Conservation (phyloP, 768 basidiomycete genomes). For the Trametes gibbosa region DNA sequence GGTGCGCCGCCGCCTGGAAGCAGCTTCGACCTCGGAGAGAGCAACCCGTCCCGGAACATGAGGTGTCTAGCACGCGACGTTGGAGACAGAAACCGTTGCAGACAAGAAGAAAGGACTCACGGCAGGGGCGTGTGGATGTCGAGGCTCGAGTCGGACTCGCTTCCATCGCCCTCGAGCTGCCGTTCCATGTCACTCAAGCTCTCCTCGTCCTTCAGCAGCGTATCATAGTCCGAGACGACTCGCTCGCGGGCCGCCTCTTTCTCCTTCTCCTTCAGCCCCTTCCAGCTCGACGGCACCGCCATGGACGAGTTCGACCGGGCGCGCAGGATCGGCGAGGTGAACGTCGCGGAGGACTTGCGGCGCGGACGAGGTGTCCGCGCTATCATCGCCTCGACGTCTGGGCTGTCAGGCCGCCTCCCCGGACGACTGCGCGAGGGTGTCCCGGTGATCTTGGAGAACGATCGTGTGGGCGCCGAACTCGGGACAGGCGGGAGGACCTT, state of each 20-base stretch:
- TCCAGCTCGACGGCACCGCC: conserved; percentile 16
- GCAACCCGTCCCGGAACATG: conserved; percentile 41
- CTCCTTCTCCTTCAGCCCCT: not conserved
- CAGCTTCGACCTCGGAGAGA: conserved; percentile 40
- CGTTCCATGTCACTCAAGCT: conserved; percentile 10
- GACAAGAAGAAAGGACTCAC: conserved; percentile 26
- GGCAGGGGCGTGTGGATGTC: conserved; percentile 40
- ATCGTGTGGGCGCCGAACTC: not conserved
- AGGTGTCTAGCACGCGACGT: conserved; percentile 29
- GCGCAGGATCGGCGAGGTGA: conserved; percentile 17
- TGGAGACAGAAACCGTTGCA: not conserved
- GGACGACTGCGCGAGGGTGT: conserved; percentile 1
- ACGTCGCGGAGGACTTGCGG: conserved; percentile 23
- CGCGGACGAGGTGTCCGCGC: conserved; percentile 33
- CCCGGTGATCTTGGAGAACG: not conserved
- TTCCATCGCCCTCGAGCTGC: conserved; percentile 25
- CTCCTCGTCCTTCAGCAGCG: conserved; percentile 16
- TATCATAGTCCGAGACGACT: conserved; percentile 16
- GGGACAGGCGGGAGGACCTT: conserved; percentile 5
- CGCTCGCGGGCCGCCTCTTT: not conserved
- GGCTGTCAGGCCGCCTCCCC: conserved; percentile 26
- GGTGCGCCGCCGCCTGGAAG: conserved; percentile 28
- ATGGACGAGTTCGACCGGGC: conserved; percentile 17
- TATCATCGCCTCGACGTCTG: conserved; percentile 33
- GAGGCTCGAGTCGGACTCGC: conserved; percentile 36